A percentile compares a stretch with the other conserved stretches of the same genome.
Evolutionary conservation across 2,329 filamentous ascomycete genomes (phyloP).

Genomic region (Aspergillus sp.): DNA sequence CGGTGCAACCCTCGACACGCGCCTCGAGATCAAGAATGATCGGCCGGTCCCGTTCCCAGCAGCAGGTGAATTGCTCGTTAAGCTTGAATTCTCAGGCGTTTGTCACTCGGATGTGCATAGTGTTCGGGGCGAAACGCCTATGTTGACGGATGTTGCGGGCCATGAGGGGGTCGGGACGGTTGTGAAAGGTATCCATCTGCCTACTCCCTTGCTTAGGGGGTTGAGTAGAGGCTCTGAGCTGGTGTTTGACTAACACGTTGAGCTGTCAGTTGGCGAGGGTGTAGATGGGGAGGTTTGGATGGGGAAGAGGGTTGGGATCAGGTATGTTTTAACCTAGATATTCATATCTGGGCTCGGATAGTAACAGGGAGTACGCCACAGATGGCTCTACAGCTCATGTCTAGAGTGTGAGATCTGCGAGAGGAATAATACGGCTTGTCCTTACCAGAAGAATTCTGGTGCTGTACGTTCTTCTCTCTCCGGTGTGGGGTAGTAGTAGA

Average conservation of each 20-base stretch:
- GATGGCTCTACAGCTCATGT: slow-evolving; percentile 46
- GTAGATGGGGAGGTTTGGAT: slow-evolving; percentile 36
- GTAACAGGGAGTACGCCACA: slow-evolving; percentile 15
- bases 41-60: slow-evolving; percentile 42
- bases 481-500: background rate
- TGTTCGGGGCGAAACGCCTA: slow-evolving; percentile 46
- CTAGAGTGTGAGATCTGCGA: slow-evolving; percentile 44
- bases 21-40: slow-evolving; percentile 31
- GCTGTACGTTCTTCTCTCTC: slow-evolving; percentile 31
- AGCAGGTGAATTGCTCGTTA: slow-evolving; percentile 50
- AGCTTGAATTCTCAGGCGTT: slow-evolving; percentile 53
- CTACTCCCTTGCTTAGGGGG: background rate
- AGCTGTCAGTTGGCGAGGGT: slow-evolving; percentile 31
- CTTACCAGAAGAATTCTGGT: slow-evolving; percentile 44
- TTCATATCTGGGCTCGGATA: background rate
- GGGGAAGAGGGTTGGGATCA: slow-evolving; percentile 37
- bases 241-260: background rate
- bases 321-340: slow-evolving; percentile 18
- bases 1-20: slow-evolving; percentile 24
- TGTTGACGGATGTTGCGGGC: slow-evolving; percentile 53
- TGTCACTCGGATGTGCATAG: slow-evolving; percentile 55
- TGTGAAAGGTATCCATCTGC: slow-evolving; percentile 34
- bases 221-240: background rate
- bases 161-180: slow-evolving; percentile 54
- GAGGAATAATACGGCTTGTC: slow-evolving; percentile 44